Evolutionary conservation across 129 eudicot species (phyloP).

Genomic region (Artemisia argyi): DNA sequence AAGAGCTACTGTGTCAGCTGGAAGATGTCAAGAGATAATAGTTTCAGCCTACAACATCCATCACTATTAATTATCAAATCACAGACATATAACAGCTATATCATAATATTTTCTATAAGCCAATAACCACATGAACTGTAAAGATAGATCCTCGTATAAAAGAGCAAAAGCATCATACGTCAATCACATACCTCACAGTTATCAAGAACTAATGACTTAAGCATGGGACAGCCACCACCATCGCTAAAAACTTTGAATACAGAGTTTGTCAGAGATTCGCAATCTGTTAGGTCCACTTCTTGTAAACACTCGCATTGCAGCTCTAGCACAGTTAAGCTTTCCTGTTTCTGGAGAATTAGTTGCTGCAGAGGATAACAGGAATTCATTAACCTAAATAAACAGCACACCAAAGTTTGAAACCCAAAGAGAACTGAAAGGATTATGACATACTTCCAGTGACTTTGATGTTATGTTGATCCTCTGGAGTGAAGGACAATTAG

Average conservation of each 20-base stretch:
- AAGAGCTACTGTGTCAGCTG: too few species aligned
- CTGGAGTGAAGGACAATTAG: conserved; percentile 83
- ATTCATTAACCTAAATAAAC: conserved; percentile 2
- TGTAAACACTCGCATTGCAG: conserved; percentile 66
- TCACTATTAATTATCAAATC: too few species aligned
- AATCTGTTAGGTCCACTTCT: conserved; percentile 94
- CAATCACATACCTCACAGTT: conserved; percentile 74
- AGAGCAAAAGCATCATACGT: background rate
- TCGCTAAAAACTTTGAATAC: conserved; percentile 84
- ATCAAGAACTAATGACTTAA: conserved; percentile 75
- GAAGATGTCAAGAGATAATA: too few species aligned
- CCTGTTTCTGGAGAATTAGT: conserved; percentile 88
- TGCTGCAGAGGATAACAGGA: conserved; percentile 54
- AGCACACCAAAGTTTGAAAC: background rate
- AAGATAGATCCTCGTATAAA: too few species aligned
- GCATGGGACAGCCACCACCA: conserved; percentile 93
- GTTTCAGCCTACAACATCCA: too few species aligned
- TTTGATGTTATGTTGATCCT: conserved; percentile 78
- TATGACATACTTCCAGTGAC: conserved; percentile 61
- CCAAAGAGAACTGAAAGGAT: background rate
- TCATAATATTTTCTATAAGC: too few species aligned
- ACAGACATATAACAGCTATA: too few species aligned
- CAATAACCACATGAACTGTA: too few species aligned
- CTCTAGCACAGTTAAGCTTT: conserved; percentile 81
- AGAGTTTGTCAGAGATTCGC: conserved; percentile 80